Conservation (phyloP, 371 early-diverging fungal genomes). For the Zychaea mexicana region DNA sequence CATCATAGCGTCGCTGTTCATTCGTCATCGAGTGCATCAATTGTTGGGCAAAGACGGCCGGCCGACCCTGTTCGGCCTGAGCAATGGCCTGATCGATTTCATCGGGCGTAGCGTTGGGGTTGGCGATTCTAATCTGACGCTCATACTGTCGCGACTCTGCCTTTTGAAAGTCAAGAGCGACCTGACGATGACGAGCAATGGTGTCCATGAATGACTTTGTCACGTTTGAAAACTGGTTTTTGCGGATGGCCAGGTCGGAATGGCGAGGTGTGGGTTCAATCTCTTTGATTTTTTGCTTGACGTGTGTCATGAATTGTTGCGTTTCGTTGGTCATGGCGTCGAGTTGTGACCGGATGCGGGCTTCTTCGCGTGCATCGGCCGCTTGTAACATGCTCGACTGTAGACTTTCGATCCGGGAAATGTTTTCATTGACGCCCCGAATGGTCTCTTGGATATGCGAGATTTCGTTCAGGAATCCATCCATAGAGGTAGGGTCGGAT, state of each 20-base stretch:
- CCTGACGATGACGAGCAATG: conserved; percentile 42
- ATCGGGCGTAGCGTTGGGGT: conserved; percentile 47
- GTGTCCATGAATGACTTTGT: conserved; percentile 48
- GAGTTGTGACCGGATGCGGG: conserved; percentile 23
- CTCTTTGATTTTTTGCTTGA: conserved; percentile 46
- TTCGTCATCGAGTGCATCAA: conserved; percentile 39
- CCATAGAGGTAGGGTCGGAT: conserved; percentile 28
- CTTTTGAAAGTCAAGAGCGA: conserved; percentile 47
- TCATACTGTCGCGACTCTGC: conserved; percentile 44
- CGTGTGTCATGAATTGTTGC: conserved; percentile 40
- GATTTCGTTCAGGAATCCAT: conserved; percentile 42
- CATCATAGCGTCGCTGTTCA: conserved; percentile 43
- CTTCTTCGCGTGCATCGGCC: conserved; percentile 39
- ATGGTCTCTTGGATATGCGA: conserved; percentile 45
- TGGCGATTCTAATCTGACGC: conserved; percentile 51
- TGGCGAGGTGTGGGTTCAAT: conserved; percentile 45
- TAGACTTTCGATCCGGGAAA: conserved; percentile 28
- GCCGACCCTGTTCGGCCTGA: conserved; percentile 43
- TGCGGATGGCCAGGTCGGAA: conserved; percentile 47
- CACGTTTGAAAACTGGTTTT: conserved; percentile 46
- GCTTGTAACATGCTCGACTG: conserved; percentile 44
- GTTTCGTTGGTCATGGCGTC: conserved; percentile 37
- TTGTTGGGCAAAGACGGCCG: conserved; percentile 50
- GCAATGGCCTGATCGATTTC: conserved; percentile 48
- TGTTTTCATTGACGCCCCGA: conserved; percentile 38